phyloP scores from a whole-genome alignment of 2,329 filamentous ascomycete genomes.

The Xylaria digitata region DNA sequence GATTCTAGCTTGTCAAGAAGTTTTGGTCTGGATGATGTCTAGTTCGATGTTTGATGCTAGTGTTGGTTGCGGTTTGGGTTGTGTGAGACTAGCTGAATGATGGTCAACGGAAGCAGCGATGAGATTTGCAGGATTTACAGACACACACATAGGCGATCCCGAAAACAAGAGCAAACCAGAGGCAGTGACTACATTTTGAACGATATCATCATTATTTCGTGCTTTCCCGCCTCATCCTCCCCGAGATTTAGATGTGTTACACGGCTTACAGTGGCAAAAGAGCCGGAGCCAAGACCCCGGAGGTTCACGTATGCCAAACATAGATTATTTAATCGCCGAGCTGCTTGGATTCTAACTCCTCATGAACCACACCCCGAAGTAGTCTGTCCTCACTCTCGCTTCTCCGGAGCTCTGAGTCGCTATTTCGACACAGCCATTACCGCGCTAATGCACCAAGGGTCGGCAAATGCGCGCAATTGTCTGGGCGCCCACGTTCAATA shows the following conservation, averaged over 20 bases:
- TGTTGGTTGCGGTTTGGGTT: not conserved
- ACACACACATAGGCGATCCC: not conserved
- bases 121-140: not conserved
- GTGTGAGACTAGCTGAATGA: not conserved
- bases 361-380: not conserved
- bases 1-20: not conserved
- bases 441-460: not conserved
- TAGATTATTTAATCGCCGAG: not conserved
- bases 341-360: not conserved
- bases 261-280: not conserved
- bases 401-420: not conserved
- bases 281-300: not conserved
- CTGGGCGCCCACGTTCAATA: not conserved
- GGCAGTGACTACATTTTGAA: not conserved
- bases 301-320: not conserved
- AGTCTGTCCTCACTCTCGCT: not conserved
- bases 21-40: not conserved
- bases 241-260: not conserved
- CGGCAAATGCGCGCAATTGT: conserved; percentile 2
- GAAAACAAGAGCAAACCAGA: not conserved
- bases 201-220: not conserved
- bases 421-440: not conserved
- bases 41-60: not conserved
- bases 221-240: not conserved
- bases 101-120: not conserved